phyloP scores from a whole-genome alignment of 768 basidiomycete species.

The Suillus cothurnatus region DNA sequence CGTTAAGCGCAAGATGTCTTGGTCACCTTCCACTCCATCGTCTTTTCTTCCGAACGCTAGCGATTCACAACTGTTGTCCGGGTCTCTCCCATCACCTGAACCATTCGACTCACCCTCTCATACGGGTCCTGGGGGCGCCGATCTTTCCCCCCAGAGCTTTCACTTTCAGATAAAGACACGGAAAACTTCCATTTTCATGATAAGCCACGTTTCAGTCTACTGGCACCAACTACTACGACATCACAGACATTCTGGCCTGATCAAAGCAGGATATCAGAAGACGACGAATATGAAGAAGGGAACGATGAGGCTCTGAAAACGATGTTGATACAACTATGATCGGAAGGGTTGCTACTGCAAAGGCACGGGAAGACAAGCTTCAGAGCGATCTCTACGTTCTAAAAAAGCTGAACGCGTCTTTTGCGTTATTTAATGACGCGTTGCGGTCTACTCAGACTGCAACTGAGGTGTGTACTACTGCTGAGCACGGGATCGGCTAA shows the following conservation, averaged over 20 bases:
- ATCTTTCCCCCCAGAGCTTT: slow-evolving; percentile 60
- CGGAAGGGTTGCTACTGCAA: slow-evolving; percentile 28
- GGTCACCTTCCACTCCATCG: slow-evolving; percentile 34
- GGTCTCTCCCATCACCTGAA: slow-evolving; percentile 42
- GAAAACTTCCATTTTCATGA: slow-evolving; percentile 20
- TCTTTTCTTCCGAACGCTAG: slow-evolving; percentile 28
- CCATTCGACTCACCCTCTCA: slow-evolving; percentile 32
- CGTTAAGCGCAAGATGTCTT: slow-evolving; percentile 21
- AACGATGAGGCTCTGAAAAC: slow-evolving; percentile 11
- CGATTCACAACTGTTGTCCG: slow-evolving; percentile 48
- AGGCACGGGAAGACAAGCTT: slow-evolving; percentile 68
- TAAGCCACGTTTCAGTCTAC: slow-evolving; percentile 35
- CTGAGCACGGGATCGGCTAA: background rate
- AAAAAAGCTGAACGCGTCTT: slow-evolving; percentile 70
- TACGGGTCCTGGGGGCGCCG: slow-evolving; percentile 48
- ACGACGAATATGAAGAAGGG: slow-evolving; percentile 23
- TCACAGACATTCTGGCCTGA: slow-evolving; percentile 19
- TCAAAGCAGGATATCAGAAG: slow-evolving; percentile 28
- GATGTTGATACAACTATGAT: slow-evolving; percentile 25
- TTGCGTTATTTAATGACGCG: slow-evolving; percentile 69
- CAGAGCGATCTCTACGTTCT: slow-evolving; percentile 74
- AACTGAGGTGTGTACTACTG: slow-evolving; percentile 58
- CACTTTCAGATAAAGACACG: slow-evolving; percentile 38
- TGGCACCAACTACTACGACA: slow-evolving; percentile 29
- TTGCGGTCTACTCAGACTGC: slow-evolving; percentile 62